Base-by-base conservation (phyloP, 2,329 filamentous ascomycete species). In the Nothopassalora personata region DNA sequence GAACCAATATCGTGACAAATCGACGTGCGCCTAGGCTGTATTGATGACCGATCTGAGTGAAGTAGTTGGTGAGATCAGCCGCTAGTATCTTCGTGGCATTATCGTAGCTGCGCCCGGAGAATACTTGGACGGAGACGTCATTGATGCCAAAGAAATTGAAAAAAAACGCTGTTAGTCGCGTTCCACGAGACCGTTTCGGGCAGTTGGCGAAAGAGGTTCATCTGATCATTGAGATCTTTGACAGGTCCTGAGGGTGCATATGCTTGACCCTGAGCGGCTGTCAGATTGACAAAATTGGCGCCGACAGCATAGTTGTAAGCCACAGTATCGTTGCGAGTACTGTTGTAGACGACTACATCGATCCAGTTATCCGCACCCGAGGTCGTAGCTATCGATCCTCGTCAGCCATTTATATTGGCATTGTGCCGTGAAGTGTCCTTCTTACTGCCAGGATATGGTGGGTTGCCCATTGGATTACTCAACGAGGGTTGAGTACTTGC, bases 131-230 rank as follows among this genome's bases (percentile, higher is more conserved):
- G 1, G 56, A 45, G 10, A 61, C 45, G 51, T 61, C 60, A 18
- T 61, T 61, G 45, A 61, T 48, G 1, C 60, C 60, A 36, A 61
- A 59, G 15, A 18, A 57, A 54, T 43, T 54, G 45, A 61, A 54
- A 46, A 46, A 59, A 59, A 8, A 61, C 30, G 51, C 56, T 61
- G 10, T 61, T 61, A 3, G 49, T 51, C 23, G 31, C n/a, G 15
- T 56, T 59, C 60, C 60, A 61, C 5, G 8, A 5, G 3, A 56
- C 46, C n/a, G 45, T 54, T 1, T 45, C 31, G n/a, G 51, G 33
- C 47, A 56, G 36, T 6, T 23, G n/a, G 9, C 43, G 47, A 19
- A 57, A 61, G 23, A 47, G 31, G 2, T 15, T 39, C 19, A 56
- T 27, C 11, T 61, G 60, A 1, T 56, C 60, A 2, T 49, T 49